These are phyloP conservation scores for Cutaneotrichosporon dermatis DNA, from an alignment of 1,284 basidiomycete species.

Conservation along the genomic window DNA sequence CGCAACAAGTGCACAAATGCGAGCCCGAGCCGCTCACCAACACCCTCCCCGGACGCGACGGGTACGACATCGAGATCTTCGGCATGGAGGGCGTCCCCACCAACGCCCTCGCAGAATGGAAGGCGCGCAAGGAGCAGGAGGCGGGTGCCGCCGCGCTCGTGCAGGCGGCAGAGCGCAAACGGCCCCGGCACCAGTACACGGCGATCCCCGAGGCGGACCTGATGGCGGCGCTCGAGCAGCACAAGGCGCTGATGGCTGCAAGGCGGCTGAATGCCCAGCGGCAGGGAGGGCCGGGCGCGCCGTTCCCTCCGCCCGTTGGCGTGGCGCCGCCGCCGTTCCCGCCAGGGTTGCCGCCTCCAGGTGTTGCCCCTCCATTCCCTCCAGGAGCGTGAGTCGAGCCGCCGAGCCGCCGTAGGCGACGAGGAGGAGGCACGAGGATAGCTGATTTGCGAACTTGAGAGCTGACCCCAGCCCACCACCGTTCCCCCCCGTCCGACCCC, in stretches of 20 bases:
- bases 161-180: constrained; percentile 65
- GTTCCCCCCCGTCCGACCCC: constrained; percentile 4
- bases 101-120: constrained; percentile 90
- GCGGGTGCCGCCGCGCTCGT: constrained; percentile 71
- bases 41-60: constrained; percentile 90
- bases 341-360: constrained; percentile 20
- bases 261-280: constrained; percentile 28
- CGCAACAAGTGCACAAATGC: constrained; percentile 97
- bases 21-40: constrained; percentile 98
- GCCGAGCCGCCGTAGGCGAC: too few relatives aligned
- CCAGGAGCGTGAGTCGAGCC: constrained; percentile 1
- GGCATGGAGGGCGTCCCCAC: constrained; percentile 98
- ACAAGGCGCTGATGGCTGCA: constrained; percentile 86
- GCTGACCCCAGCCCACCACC: background rate
- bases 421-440: background rate
- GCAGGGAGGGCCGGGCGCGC: constrained; percentile 35
- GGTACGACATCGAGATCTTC: constrained; percentile 98
- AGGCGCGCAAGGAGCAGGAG: constrained; percentile 86
- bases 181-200: constrained; percentile 77
- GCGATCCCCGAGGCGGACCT: constrained; percentile 78
- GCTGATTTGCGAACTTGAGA: too few relatives aligned
- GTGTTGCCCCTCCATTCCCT: constrained; percentile 15
- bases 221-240: constrained; percentile 76
- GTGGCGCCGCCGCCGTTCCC: constrained; percentile 40
- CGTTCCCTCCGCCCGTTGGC: constrained; percentile 50